These are phyloP conservation scores for Astrothelium subdiscretum DNA, from an alignment of 495 filamentous ascomycete genomes.

Conservation along the genomic window DNA sequence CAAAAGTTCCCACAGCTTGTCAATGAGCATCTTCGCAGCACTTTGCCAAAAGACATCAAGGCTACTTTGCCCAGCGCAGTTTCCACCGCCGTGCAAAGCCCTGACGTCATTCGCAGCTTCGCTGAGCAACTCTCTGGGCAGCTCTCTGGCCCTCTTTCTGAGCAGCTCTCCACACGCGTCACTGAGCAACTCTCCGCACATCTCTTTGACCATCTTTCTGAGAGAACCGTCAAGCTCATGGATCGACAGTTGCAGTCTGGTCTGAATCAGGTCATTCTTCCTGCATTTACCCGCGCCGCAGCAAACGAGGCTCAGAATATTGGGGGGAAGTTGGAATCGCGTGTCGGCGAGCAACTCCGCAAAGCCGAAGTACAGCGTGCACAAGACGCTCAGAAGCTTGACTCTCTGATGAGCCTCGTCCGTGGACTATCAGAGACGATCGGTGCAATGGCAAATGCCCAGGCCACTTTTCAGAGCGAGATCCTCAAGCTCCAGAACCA, in stretches of 20 bases:
- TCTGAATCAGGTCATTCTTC: conserved; percentile 50
- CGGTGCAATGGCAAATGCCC: conserved; percentile 53
- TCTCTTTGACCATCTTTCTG: too few relatives aligned
- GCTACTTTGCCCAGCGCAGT: conserved; percentile 44
- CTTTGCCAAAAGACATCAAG: conserved; percentile 43
- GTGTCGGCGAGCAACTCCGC: conserved; percentile 49
- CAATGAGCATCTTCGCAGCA: conserved; percentile 35
- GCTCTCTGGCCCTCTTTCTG: too few relatives aligned
- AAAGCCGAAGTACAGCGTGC: conserved; percentile 57
- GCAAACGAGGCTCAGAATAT: conserved; percentile 48
- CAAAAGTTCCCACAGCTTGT: conserved; percentile 45
- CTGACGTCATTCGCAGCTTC: conserved; percentile 55
- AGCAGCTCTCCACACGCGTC: too few relatives aligned
- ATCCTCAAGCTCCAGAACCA: conserved; percentile 33
- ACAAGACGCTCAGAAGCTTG: conserved; percentile 65
- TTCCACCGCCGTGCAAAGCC: conserved; percentile 52
- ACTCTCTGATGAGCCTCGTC: conserved; percentile 65
- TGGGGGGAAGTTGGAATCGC: conserved; percentile 52
- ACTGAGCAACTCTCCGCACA: conserved; percentile 57
- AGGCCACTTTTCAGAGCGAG: conserved; percentile 51
- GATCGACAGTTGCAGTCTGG: conserved; percentile 56
- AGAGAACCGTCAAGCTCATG: conserved; percentile 49
- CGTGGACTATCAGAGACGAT: conserved; percentile 61
- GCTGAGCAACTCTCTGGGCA: conserved; percentile 57
- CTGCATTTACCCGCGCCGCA: conserved; percentile 51